Evolutionary conservation across 2,329 filamentous ascomycete genomes (phyloP), one percentile per base, ranked within the genome.

Genomic region (Calonectria pseudoturangicola): DNA sequence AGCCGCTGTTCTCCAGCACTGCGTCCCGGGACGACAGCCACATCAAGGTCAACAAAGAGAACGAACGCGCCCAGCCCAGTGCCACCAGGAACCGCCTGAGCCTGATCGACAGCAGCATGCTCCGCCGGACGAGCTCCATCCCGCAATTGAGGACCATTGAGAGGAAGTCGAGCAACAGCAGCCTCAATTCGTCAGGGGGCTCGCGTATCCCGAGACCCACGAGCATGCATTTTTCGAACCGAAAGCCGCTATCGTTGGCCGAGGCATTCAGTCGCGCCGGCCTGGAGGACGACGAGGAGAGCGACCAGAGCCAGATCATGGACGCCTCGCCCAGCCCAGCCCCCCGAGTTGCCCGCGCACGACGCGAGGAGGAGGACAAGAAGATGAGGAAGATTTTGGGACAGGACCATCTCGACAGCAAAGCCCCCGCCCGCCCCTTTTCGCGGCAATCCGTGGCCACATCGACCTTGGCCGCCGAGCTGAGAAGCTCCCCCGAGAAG

Each of bases 241-340:
- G 83, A 2, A 81, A 81, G 33, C 82, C 82, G 6, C 81, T 89
- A 4, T 84, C 84, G 3, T 76, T 89, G 21, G 75, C 81, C 18
- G 87, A 89, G 51, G 87, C 87, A 8, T 87, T 85, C 76, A 78
- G 68, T 54, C 70, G 81, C 48, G 84, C 82, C 5, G 80, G 77
- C 43, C 76, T 77, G 41, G 83, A 84, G 65, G 79, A 79, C 7
- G 76, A 77, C 39, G 77, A 73, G 60, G 74, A 76, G 13, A 76
- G 75, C 45, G 79, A 80, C 47, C 74, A 78, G n/a, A 80, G 76
- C 33, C 74, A 79, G 18, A 68, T 72, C n/a, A 75, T 79, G n/a
- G 85, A 86, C 72, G 88, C 84, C 21, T 89, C 88, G 2, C 88
- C 88, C 1, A 90, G 88, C 68, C 88, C 88, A 0, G 88, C 88